These are phyloP conservation scores for Debaryomycetaceae sp. DNA, from an alignment of 1,139 yeast species.

Conservation along the genomic window DNA sequence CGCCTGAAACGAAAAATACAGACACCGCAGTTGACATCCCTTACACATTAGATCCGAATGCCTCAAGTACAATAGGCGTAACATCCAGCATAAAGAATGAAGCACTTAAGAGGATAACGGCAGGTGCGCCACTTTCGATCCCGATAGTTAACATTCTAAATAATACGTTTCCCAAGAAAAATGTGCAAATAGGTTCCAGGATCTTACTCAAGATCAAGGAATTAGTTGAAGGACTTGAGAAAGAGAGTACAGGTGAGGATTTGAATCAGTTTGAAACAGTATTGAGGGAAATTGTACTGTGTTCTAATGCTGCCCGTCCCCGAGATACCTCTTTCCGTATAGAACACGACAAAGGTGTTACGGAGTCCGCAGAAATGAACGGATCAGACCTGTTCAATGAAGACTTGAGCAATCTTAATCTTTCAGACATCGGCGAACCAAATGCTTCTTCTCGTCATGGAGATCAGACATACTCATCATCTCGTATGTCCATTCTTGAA, in stretches of 20 bases:
- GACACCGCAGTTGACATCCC: background rate
- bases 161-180: conserved; percentile 4
- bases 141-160: conserved; percentile 3
- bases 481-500: background rate
- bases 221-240: conserved; percentile 4
- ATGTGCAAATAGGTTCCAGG: conserved; percentile 2
- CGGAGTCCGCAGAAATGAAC: conserved; percentile 2
- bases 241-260: conserved; percentile 2
- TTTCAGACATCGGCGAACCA: conserved; percentile 2
- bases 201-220: conserved; percentile 2
- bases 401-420: conserved; percentile 4
- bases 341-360: conserved; percentile 5
- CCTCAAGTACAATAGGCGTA: background rate
- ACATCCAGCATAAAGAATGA: conserved; percentile 3
- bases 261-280: background rate
- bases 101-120: background rate
- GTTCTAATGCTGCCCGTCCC: conserved; percentile 3
- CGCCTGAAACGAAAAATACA: background rate
- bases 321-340: conserved; percentile 4
- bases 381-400: conserved; percentile 4
- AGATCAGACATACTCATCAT: background rate
- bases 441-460: background rate
- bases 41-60: conserved; percentile 10
- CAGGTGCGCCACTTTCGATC: background rate
- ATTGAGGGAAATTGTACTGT: background rate